Percentiles rank a stretch among this genome's conserved stretches.
These are phyloP conservation scores for Cercospora brassicicola DNA, from an alignment of 2,329 filamentous ascomycete genomes.

Conservation along the genomic window DNA sequence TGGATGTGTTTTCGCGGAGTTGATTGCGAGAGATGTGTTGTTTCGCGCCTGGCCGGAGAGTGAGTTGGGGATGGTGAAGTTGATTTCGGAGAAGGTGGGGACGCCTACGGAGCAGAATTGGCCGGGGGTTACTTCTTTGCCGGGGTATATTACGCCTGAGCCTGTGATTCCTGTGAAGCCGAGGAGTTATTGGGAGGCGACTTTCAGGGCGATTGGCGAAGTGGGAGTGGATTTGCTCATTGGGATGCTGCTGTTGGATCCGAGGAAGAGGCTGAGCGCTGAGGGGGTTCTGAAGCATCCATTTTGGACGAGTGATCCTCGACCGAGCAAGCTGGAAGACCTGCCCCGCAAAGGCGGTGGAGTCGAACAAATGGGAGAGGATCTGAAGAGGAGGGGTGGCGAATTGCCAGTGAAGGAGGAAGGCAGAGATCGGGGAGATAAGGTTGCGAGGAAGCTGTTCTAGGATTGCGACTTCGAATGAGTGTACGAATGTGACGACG, in stretches of 20 bases:
- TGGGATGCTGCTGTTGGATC: slow-evolving; percentile 80
- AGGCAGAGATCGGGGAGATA: slow-evolving; percentile 60
- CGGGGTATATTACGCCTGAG: slow-evolving; percentile 73
- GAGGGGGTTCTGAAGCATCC: slow-evolving; percentile 74
- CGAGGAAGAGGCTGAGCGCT: slow-evolving; percentile 78
- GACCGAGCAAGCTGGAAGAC: slow-evolving; percentile 77
- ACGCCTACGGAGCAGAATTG: slow-evolving; percentile 93
- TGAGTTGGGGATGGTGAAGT: slow-evolving; percentile 80
- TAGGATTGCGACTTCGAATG: neutral
- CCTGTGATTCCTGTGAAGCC: slow-evolving; percentile 60
- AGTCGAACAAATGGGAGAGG: slow-evolving; percentile 73
- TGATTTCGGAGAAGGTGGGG: slow-evolving; percentile 82
- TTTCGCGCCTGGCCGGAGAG: slow-evolving; percentile 69
- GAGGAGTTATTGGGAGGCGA: slow-evolving; percentile 69
- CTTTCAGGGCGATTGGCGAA: slow-evolving; percentile 77
- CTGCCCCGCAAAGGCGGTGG: slow-evolving; percentile 75
- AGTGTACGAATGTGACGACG: neutral
- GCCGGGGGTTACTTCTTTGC: slow-evolving; percentile 82
- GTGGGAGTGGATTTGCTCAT: slow-evolving; percentile 86
- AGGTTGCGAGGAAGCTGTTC: slow-evolving; percentile 68
- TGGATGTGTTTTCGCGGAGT: slow-evolving; percentile 88
- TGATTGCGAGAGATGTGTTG: slow-evolving; percentile 79
- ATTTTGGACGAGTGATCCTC: slow-evolving; percentile 84
- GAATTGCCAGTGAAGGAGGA: slow-evolving; percentile 59
- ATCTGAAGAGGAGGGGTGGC: slow-evolving; percentile 75